These are phyloP conservation scores for Coemansia sp. DNA, from an alignment of 371 early-diverging fungal species.

Conservation along the genomic window DNA sequence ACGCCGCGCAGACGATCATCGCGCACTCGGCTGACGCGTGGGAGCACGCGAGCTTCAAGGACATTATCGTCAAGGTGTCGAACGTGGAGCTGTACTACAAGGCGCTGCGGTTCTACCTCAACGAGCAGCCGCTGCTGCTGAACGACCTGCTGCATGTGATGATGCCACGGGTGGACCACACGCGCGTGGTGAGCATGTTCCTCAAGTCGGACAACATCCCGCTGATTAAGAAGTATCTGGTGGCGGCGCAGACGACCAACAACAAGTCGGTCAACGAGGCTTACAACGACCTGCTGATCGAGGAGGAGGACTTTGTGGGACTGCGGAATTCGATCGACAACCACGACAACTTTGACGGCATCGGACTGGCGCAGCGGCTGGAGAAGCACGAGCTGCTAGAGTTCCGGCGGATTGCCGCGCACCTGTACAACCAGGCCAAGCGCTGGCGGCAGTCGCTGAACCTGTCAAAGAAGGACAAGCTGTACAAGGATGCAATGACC, in stretches of 20 bases:
- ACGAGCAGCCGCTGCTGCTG: slow-evolving; percentile 89
- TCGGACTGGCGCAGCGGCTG: slow-evolving; percentile 85
- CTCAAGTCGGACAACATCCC: slow-evolving; percentile 95
- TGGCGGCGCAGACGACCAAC: slow-evolving; percentile 86
- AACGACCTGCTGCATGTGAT: slow-evolving; percentile 87
- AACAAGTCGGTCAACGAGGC: slow-evolving; percentile 92
- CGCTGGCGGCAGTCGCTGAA: slow-evolving; percentile 94
- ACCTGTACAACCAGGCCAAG: slow-evolving; percentile 89
- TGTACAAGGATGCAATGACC: slow-evolving; percentile 97
- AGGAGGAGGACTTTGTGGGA: slow-evolving; percentile 93
- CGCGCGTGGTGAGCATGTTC: slow-evolving; percentile 94
- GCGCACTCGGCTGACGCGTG: slow-evolving; percentile 83
- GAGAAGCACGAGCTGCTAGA: slow-evolving; percentile 95
- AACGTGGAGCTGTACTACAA: slow-evolving; percentile 97
- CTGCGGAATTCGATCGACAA: slow-evolving; percentile 89
- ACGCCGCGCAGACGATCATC: slow-evolving; percentile 93
- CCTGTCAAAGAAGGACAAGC: slow-evolving; percentile 91
- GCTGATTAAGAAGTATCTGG: slow-evolving; percentile 89
- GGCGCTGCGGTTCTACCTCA: slow-evolving; percentile 93
- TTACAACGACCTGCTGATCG: slow-evolving; percentile 92
- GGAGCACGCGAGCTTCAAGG: slow-evolving; percentile 96
- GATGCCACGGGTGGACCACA: slow-evolving; percentile 91
- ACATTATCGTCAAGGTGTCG: slow-evolving; percentile 91
- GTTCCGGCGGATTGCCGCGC: slow-evolving; percentile 95
- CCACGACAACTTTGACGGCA: slow-evolving; percentile 89